Conservation (phyloP, 306 rosid species). For the Aeschynomene evenia region DNA sequence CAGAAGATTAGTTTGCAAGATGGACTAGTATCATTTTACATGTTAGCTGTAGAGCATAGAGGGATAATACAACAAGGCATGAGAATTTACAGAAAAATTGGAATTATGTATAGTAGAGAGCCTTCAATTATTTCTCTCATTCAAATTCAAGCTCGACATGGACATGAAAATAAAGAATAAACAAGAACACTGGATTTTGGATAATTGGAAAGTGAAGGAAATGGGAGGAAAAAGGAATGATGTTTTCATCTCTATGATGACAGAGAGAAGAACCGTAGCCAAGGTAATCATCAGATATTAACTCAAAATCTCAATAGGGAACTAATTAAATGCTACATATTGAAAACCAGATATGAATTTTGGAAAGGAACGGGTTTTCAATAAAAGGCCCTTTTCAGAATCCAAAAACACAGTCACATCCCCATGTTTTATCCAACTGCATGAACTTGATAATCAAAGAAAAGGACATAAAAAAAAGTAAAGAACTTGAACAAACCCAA, state of each 20-base stretch:
- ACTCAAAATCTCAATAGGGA: slow-evolving; percentile 4
- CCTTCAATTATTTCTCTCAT: background rate
- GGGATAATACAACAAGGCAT: background rate
- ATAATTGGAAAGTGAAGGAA: background rate
- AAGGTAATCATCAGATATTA: background rate
- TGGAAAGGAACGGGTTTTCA: background rate
- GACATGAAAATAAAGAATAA: background rate
- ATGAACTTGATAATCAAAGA: background rate
- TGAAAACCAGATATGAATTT: background rate
- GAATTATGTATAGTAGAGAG: background rate
- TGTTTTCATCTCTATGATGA: background rate
- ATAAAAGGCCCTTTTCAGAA: slow-evolving; percentile 10
- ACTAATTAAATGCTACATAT: background rate
- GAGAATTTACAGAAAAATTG: background rate
- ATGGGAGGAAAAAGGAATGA: background rate
- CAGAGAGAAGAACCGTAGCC: background rate
- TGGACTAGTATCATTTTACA: slow-evolving; percentile 5
- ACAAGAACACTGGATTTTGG: background rate
- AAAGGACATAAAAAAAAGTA: background rate
- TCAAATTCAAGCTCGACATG: slow-evolving; percentile 2
- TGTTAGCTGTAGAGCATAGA: background rate
- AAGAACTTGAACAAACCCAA: slow-evolving; percentile 3
- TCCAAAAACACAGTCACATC: background rate
- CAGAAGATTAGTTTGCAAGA: slow-evolving; percentile 2
- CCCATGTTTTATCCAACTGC: background rate